Evolutionary conservation across 2,329 filamentous ascomycete genomes (phyloP).

Genomic region (Alternaria rosae): DNA sequence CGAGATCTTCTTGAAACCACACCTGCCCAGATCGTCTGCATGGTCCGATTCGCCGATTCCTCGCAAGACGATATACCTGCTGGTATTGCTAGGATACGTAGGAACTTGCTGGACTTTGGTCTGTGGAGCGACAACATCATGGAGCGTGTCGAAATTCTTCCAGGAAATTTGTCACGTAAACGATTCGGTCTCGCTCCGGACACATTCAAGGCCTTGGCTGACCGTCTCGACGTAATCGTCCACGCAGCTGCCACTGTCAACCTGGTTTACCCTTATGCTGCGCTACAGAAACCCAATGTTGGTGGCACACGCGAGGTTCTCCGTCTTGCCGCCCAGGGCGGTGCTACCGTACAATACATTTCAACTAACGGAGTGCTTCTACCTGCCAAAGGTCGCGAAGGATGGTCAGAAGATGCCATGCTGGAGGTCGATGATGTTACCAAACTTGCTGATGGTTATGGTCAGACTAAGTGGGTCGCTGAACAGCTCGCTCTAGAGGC

Average conservation of each 20-base stretch:
- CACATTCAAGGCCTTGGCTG: conserved; percentile 69
- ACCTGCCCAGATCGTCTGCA: conserved; percentile 72
- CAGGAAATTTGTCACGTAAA: conserved; percentile 74
- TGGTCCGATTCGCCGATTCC: conserved; percentile 76
- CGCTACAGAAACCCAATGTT: conserved; percentile 76
- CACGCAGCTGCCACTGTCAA: conserved; percentile 78
- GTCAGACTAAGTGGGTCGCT: conserved; percentile 83
- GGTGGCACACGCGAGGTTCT: conserved; percentile 80
- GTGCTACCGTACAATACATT: conserved; percentile 78
- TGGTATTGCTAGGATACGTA: conserved; percentile 75
- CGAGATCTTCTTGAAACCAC: conserved; percentile 72
- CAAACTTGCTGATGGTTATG: conserved; percentile 75
- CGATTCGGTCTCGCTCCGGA: conserved; percentile 72
- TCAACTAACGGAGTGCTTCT: conserved; percentile 83
- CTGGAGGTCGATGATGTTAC: conserved; percentile 72
- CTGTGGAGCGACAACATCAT: conserved; percentile 80
- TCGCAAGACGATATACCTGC: conserved; percentile 68
- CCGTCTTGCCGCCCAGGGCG: conserved; percentile 70
- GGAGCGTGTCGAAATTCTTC: conserved; percentile 77
- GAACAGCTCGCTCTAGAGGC: conserved; percentile 78
- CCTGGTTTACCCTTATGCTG: conserved; percentile 81
- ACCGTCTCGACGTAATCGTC: conserved; percentile 74
- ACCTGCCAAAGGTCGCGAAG: conserved; percentile 64
- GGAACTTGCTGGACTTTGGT: conserved; percentile 78
- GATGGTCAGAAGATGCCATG: conserved; percentile 75